Evolutionary conservation across 148 eudicot species (phyloP).

Genomic region (Limonium bicolor): DNA sequence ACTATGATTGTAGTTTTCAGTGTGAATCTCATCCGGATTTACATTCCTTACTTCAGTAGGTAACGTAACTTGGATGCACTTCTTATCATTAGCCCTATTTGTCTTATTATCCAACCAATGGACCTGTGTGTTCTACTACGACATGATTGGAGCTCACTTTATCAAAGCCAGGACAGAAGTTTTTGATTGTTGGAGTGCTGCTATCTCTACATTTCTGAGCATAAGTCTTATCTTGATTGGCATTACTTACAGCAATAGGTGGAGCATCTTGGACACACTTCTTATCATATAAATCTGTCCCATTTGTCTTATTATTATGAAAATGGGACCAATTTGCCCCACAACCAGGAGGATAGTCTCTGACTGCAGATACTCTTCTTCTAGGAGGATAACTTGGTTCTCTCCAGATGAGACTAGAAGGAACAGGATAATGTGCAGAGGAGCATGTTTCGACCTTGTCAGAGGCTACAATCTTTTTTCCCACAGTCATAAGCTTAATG

Average conservation of each 20-base stretch:
- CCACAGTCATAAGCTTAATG: background rate
- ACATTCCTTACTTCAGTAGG: too few species aligned
- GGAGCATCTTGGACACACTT: conserved; percentile 4
- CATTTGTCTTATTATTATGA: background rate
- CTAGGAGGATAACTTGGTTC: conserved; percentile 8
- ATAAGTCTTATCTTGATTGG: background rate
- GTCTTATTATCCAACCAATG: too few species aligned
- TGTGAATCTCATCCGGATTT: too few species aligned
- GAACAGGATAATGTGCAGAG: conserved; percentile 4
- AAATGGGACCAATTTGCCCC: conserved; percentile 22
- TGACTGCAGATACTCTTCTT: conserved; percentile 27
- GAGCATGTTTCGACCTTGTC: background rate
- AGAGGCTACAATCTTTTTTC: background rate
- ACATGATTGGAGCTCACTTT: too few species aligned
- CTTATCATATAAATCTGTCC: background rate
- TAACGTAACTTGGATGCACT: too few species aligned
- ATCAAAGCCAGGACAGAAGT: too few species aligned
- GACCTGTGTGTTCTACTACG: too few species aligned
- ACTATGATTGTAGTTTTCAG: too few species aligned
- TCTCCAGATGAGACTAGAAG: conserved; percentile 3
- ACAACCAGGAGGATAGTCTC: conserved; percentile 72
- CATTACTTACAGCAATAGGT: too few species aligned
- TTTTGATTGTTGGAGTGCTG: too few species aligned
- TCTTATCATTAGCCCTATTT: too few species aligned
- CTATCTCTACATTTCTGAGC: too few species aligned